phyloP scores from a whole-genome alignment of 2,329 filamentous ascomycete genomes.

The Thelonectria discophora region DNA sequence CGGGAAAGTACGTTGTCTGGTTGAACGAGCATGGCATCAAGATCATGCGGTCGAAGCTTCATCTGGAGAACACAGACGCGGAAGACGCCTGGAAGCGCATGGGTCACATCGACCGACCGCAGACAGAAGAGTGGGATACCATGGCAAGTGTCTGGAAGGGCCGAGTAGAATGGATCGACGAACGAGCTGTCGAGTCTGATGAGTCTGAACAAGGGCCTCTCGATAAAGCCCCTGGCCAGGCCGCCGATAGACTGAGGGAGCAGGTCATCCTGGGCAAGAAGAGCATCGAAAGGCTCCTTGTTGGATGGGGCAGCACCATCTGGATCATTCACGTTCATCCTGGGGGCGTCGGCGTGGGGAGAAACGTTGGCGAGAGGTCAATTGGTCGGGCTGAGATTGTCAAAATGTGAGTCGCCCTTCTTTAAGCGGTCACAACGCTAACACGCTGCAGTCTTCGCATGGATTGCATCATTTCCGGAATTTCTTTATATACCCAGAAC shows the following conservation, averaged over 20 bases:
- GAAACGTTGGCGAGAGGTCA: slow-evolving; percentile 73
- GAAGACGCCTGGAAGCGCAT: slow-evolving; percentile 95
- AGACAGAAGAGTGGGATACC: slow-evolving; percentile 88
- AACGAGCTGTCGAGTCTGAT: slow-evolving; percentile 78
- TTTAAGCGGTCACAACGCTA: slow-evolving; percentile 70
- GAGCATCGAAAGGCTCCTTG: slow-evolving; percentile 79
- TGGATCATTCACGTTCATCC: slow-evolving; percentile 95
- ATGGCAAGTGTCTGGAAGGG: slow-evolving; percentile 98
- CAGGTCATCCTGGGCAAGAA: slow-evolving; percentile 58
- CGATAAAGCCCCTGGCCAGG: slow-evolving; percentile 53
- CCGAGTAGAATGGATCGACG: slow-evolving; percentile 91
- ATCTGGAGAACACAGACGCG: slow-evolving; percentile 77
- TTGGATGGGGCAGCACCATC: slow-evolving; percentile 95
- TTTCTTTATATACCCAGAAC: slow-evolving; percentile 94
- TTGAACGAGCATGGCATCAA: slow-evolving; percentile 97
- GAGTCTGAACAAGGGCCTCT: slow-evolving; percentile 58
- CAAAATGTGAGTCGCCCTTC: slow-evolving; percentile 76
- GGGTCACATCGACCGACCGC: slow-evolving; percentile 88
- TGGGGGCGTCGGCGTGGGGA: slow-evolving; percentile 72
- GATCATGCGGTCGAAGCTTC: slow-evolving; percentile 90
- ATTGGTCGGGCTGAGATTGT: slow-evolving; percentile 88
- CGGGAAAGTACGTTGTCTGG: slow-evolving; percentile 93
- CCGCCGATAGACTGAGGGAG: slow-evolving; percentile 58
- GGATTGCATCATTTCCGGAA: slow-evolving; percentile 97
- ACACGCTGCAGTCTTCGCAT: slow-evolving; percentile 76